phyloP scores from a whole-genome alignment of 192 early-diverging fungal species.

The Backusella psychrophila region DNA sequence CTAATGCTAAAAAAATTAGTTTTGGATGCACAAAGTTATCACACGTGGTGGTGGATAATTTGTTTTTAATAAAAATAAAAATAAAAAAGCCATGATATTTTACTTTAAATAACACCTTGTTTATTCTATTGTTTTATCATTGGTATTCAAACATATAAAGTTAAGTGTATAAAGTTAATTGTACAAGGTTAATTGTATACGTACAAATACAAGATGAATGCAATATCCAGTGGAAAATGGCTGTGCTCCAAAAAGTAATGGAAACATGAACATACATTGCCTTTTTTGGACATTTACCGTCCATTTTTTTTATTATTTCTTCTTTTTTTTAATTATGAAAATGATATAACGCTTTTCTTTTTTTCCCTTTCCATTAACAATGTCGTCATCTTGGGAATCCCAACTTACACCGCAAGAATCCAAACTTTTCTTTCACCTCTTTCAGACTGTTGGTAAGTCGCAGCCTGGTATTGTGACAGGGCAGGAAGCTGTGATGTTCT shows the following conservation, averaged over 20 bases:
- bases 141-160: not conserved
- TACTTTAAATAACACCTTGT: not conserved
- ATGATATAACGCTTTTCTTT: not conserved
- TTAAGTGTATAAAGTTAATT: not conserved
- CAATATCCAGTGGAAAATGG: not conserved
- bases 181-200: not conserved
- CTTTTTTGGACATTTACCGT: not conserved
- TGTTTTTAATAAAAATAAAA: not conserved
- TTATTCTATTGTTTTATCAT: not conserved
- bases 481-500: constrained; percentile 67
- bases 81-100: not conserved
- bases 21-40: not conserved
- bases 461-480: constrained; percentile 68
- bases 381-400: constrained; percentile 25
- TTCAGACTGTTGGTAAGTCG: constrained; percentile 56
- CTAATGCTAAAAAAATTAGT: not conserved
- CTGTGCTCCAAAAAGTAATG: not conserved
- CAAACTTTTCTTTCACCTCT: constrained; percentile 57
- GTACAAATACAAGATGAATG: no score
- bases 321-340: not conserved
- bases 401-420: constrained; percentile 60
- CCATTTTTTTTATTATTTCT: constrained; percentile 1
- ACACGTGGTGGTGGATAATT: not conserved
- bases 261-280: not conserved
- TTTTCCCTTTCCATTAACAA: not conserved